Evolutionary conservation across 768 basidiomycete species (phyloP), one percentile per base, ranked within the genome.

Genomic region (Tylopilus felleus): DNA sequence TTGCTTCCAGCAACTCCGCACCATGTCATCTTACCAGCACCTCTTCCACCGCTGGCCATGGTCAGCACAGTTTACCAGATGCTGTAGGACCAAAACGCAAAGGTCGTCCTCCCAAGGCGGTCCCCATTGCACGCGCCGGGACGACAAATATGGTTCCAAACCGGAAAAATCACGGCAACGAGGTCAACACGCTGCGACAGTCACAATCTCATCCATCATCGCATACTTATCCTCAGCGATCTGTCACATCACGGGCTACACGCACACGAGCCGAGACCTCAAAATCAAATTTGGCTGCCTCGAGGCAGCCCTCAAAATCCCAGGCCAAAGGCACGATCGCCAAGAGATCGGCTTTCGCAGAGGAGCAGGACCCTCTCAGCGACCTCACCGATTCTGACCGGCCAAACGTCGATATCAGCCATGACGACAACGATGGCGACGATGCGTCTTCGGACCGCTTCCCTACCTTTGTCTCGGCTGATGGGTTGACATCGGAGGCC

Each of bases 401-500:
- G 72, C 53, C 67, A 71, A 76, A 70, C 53, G 62, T 70, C 49
- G 72, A 76, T 56, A 63, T 70, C 43, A 61, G 43, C 53, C 66
- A 61, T 33, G 60, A 67, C 55, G 36, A 38, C 35, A 62, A 67
- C 51, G 64, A 69, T 33, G 65, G 59, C 14, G 63, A 64, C 42
- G 73, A 73, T 49, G 60, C 50, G 17, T 71, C 65, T 12, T 73
- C 73, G 5, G 69, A 61, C 42, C 74, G 70, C 46, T 83, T 85
- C 66, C 86, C 86, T 13, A 88, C 84, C 22, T 87, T 88, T 65
- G 74, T 88, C 25, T 80, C 84, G 27, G 86, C 86, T 21, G 82
- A 83, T 28, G 82, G 73, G 3, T 61, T 82, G 38, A 78, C 81
- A 8, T 78, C 79, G 13, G 73, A 75, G 19, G 70, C 74, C 8